Evolutionary conservation across 164 flowering plant genomes (phyloP), one percentile per base, ranked within the genome.

Genomic region (Umbilicus rupestris): DNA sequence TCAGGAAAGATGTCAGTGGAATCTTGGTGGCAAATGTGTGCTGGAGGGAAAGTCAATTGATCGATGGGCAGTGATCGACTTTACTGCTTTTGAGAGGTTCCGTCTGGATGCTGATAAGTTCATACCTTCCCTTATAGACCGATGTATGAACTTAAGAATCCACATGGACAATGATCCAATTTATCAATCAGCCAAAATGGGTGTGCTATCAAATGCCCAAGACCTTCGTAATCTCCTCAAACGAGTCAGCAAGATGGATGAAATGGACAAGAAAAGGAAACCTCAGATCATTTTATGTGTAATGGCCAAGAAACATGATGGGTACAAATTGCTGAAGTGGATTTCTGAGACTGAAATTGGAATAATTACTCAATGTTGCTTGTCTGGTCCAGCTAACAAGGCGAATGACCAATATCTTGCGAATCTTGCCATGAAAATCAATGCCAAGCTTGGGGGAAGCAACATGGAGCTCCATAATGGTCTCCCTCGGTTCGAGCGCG

Each of bases 381-480:
- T 87, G 68, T 75, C 85, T 17, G 5, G 0, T 0, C 19, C 7
- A 46, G 84, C 85, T 5, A 82, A 78, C 59, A 58, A 73, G 63
- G 74, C 52, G 0, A 70, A 69, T 0, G 90, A 85, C 30, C 92
- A 86, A 69, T 87, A 79, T 70, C 79, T 82, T 50, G 84, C 87
- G 5, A 87, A 88, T 72, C 85, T 91, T 31, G 85, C 81, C 29
- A 79, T 89, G 26, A 92, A 92, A 81, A 86, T 92, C 31, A 89
- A 92, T 74, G 89, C 89, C 7, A 92, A 92, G 78, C 76, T 87
- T 65, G 97, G 97, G 4, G 97, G 97, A 31, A 85, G 87, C 72
- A 91, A 84, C 66, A 76, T 80, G 24, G 90, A 85, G 70, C 87
- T 91, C 10, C 63, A 42, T 35, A 75, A 79, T 17, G 31, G 68